phyloP scores from a whole-genome alignment of 2,329 filamentous ascomycete genomes.

The Thermothelomyces thermophilus region DNA sequence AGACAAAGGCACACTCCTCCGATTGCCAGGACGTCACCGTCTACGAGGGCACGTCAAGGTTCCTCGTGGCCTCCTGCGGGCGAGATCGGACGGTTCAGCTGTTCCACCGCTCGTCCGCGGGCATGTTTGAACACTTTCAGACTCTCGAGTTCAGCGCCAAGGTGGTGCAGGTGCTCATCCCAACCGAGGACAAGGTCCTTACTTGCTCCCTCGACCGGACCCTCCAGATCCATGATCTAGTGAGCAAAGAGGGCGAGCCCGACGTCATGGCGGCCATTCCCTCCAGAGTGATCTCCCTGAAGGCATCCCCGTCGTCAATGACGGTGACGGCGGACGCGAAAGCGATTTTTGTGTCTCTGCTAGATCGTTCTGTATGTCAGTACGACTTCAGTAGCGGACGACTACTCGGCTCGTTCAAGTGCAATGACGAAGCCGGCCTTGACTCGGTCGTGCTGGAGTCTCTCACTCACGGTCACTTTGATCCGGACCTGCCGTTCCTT shows the following conservation, averaged over 20 bases:
- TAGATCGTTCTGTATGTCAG: conserved; percentile 55
- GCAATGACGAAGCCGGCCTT: conserved; percentile 68
- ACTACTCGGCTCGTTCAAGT: conserved; percentile 68
- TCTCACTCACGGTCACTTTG: conserved; percentile 57
- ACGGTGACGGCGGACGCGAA: conserved; percentile 57
- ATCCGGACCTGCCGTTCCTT: conserved; percentile 57
- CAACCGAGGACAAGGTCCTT: conserved; percentile 67
- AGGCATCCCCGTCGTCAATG: conserved; percentile 83
- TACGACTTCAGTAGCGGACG: conserved; percentile 63
- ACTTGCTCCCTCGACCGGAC: conserved; percentile 88
- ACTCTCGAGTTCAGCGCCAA: conserved; percentile 89
- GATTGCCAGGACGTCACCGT: conserved; percentile 80
- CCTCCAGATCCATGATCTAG: conserved; percentile 71
- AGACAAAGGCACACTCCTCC: conserved; percentile 77
- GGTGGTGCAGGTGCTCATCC: conserved; percentile 67
- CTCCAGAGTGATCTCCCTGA: conserved; percentile 70
- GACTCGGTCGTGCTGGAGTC: conserved; percentile 82
- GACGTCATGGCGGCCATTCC: conserved; percentile 70
- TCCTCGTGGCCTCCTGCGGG: conserved; percentile 73
- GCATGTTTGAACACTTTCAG: conserved; percentile 71
- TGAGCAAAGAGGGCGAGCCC: conserved; percentile 59
- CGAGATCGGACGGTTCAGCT: conserved; percentile 89
- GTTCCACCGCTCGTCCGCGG: conserved; percentile 56
- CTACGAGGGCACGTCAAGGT: conserved; percentile 53
- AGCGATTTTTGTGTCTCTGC: conserved; percentile 51